A percentile compares a stretch with the other conserved stretches of the same genome.
Evolutionary conservation across 2,329 filamentous ascomycete species (phyloP).

Genomic region (Tolypocladium paradoxum): DNA sequence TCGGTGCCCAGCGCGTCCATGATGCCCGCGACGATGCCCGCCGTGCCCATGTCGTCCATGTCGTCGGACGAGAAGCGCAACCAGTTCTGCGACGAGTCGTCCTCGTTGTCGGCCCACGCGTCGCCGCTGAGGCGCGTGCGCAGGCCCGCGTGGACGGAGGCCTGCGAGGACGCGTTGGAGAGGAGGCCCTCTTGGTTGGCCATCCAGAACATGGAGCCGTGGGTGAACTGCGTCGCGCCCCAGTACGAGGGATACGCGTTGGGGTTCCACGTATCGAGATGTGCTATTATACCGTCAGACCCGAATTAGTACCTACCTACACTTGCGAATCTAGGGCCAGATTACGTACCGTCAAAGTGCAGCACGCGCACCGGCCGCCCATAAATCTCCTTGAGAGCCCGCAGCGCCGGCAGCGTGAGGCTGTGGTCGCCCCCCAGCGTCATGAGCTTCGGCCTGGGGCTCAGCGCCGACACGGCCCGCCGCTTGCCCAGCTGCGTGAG

Average conservation of each 20-base stretch:
- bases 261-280: conserved; percentile 81
- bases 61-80: conserved; percentile 70
- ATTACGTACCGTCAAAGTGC: conserved; percentile 65
- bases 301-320: not conserved
- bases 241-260: conserved; percentile 70
- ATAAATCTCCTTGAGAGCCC: conserved; percentile 53
- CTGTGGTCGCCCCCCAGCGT: conserved; percentile 67
- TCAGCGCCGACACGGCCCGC: conserved; percentile 23
- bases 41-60: conserved; percentile 70
- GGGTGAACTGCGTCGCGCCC: conserved; percentile 59
- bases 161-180: conserved; percentile 56
- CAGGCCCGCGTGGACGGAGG: conserved; percentile 71
- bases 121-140: conserved; percentile 62
- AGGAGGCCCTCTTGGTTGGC: conserved; percentile 73
- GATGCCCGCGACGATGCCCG: conserved; percentile 61
- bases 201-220: conserved; percentile 88
- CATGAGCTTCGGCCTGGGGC: conserved; percentile 44
- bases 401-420: conserved; percentile 56
- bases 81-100: conserved; percentile 68
- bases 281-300: conserved; percentile 24
- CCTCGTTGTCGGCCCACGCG: conserved; percentile 57
- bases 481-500: conserved; percentile 55
- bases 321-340: too few relatives aligned
- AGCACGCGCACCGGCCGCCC: conserved; percentile 55
- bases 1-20: conserved; percentile 62